Evolutionary conservation across 768 basidiomycete species (phyloP), one percentile per base, ranked within the genome.

Genomic region (Sistotremastrum suecicum): DNA sequence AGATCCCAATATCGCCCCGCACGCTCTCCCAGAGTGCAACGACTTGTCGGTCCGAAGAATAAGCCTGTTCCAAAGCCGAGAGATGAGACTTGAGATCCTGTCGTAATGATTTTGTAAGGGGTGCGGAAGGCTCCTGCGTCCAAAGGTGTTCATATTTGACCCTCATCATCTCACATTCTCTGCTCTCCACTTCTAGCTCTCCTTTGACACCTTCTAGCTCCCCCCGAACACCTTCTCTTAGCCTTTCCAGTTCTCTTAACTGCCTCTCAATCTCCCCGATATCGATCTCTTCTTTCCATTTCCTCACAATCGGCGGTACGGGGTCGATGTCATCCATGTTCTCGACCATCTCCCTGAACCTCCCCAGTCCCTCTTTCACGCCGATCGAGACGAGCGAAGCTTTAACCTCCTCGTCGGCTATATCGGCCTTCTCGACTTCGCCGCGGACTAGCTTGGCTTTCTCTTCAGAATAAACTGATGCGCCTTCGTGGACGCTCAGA

Each of bases 381-480:
- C 85, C 86, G 50, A 92, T 67, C 31, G 78, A 77, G 41, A 94
- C 91, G 43, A 98, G 60, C 28, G 79, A 78, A 41, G 84, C 84
- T 51, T 76, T 67, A 34, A 75, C 74, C 60, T 92, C 87, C 4
- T 71, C 82, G 56, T 95, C 90, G 0, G 83, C 80, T 28, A 75
- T 66, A 51, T 97, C 92, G 0, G 79, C 82, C 44, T 78, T 76
- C 67, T 97, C 94, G 5, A 83, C 85, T 60, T 98, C 91, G 4
- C 70, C 76, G 37, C 95, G 72, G 5, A 91, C 89, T 30, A 87
- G 58, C 62, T 99, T 98, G 20, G 94, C 95, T 66, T 98, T 98
- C 65, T 99, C 95, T 62, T 99, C 95, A 0, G 90, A 94, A 61
- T 99, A 99, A 9, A 99, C 80, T 48, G 83, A 86, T 9, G 94